Base-by-base conservation (phyloP, 2,329 filamentous ascomycete species). In the Stylonectria norvegica region DNA sequence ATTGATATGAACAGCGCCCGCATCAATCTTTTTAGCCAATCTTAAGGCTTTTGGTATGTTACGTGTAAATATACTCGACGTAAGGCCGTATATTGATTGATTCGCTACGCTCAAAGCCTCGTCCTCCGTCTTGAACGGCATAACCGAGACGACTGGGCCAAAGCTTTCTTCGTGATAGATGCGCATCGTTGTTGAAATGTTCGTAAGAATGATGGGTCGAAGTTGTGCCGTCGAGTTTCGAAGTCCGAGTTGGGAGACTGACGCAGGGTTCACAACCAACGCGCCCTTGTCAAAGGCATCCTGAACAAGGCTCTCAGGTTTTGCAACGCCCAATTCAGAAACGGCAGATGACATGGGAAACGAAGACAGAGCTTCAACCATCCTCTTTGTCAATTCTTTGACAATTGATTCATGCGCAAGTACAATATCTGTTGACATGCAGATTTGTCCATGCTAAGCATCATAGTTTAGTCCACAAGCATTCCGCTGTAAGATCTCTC, bases 111-210 rank as follows among this genome's bases (percentile, higher is more conserved):
- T 66, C 11, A 91, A 60, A 0, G 85, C 86, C 48, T 89, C 82
- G 20, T 87, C 84, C 32, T 86, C 82, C 2, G 63, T 70, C 5
- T 79, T 71, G 15, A 89, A 71, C n/a, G 76, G 71, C 15, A 83
- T 76, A 18, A 91, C 56, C 6, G 78, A 79, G 1, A 89, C 83
- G 0, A 76, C 79, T 0, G 87, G 87, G 0, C 85, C 87, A 52
- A 93, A 93, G 1, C 78, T 83, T 64, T 93, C 87, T 2, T 75
- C 81, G 51, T 75, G 67, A 64, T 83, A 90, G n/a, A 93, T 65
- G 41, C 86, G 80, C 86, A 90, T 91, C 56, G 0, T 49, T 25
- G 5, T 54, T 57, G 22, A 89, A n/a, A n/a, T 79, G 43, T 74
- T 75, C 29, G 78, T 77, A 0, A 94, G 66, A 40, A 89, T 74